These are phyloP conservation scores for Mastigamoeba balamuthi DNA, from an alignment of 78 protist species.

Conservation along the genomic window DNA sequence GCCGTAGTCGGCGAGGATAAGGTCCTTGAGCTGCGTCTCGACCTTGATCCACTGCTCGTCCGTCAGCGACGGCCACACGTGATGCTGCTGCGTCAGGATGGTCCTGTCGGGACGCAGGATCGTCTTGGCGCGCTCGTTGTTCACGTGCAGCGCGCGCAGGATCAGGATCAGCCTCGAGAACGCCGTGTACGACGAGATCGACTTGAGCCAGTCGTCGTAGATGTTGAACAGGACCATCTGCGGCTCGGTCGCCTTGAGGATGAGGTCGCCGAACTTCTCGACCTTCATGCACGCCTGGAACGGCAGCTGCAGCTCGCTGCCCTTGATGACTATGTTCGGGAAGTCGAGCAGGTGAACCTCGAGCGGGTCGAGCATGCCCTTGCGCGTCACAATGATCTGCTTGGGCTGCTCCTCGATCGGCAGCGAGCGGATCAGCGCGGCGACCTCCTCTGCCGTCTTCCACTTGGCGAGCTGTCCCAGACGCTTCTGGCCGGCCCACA, in stretches of 20 bases:
- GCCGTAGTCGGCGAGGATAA: constrained; percentile 98
- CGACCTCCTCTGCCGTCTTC: constrained; percentile 97
- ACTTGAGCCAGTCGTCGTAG: constrained; percentile 98
- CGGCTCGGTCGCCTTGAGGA: constrained; percentile 97
- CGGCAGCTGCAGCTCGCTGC: constrained; percentile 95
- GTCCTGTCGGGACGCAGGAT: constrained; percentile 87
- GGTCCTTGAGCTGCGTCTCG: constrained; percentile 91
- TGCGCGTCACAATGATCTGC: constrained; percentile 97
- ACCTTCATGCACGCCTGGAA: constrained; percentile 93
- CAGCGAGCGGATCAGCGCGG: constrained; percentile 96
- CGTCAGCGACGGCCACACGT: constrained; percentile 97
- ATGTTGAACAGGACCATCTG: constrained; percentile 92
- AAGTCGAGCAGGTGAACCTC: constrained; percentile 93
- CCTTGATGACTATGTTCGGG: constrained; percentile 96
- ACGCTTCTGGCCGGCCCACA: constrained; percentile 99
- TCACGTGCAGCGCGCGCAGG: constrained; percentile 93
- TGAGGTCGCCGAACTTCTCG: constrained; percentile 96
- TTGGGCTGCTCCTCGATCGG: constrained; percentile 99
- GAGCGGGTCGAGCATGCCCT: constrained; percentile 95
- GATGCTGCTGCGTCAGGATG: constrained; percentile 86
- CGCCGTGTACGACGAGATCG: constrained; percentile 89
- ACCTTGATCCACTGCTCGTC: constrained; percentile 97
- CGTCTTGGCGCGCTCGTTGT: constrained; percentile 79
- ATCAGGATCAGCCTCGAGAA: constrained; percentile 95
- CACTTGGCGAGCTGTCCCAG: constrained; percentile 97